Evolutionary conservation across 192 early-diverging fungal genomes (phyloP).

Genomic region (Linderina pennispora): DNA sequence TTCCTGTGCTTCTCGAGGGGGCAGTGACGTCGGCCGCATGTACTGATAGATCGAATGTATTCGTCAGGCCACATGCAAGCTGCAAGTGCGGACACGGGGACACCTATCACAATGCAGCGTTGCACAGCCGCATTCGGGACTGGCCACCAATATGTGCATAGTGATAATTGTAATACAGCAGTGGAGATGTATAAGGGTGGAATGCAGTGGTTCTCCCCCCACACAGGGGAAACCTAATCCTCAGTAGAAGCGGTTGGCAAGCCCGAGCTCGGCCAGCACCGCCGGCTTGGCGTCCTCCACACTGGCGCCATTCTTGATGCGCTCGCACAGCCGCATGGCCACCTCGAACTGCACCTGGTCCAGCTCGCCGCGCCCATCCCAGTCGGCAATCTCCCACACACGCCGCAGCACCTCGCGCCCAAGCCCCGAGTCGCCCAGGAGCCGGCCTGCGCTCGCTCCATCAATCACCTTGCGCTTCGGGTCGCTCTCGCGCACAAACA

Average conservation of each 20-base stretch:
- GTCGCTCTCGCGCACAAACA: constrained; percentile 33
- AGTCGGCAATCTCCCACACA: constrained; percentile 72
- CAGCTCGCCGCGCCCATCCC: constrained; percentile 76
- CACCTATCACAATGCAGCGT: not conserved
- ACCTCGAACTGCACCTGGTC: constrained; percentile 80
- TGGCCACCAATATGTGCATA: not conserved
- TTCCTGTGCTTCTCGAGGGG: too few species aligned
- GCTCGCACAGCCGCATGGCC: constrained; percentile 66
- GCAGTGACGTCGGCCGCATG: too few species aligned
- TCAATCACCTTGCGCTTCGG: constrained; percentile 25
- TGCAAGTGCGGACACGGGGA: not conserved
- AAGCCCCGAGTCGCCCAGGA: constrained; percentile 60
- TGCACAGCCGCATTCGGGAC: not conserved
- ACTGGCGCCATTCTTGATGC: constrained; percentile 22
- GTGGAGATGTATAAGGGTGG: not conserved
- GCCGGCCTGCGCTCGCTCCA: constrained; percentile 9
- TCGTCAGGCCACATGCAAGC: not conserved
- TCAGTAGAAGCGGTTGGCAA: constrained; percentile 19
- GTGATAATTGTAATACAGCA: not conserved
- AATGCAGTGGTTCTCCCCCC: not conserved
- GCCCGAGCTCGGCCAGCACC: constrained; percentile 33
- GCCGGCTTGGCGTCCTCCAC: constrained; percentile 16
- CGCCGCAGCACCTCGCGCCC: constrained; percentile 58
- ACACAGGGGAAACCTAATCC: not conserved
- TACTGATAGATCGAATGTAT: too few species aligned